Evolutionary conservation across 352 stramenopile genomes (phyloP), one percentile per base, ranked within the genome.

Genomic region (Phytophthora foliorum): DNA sequence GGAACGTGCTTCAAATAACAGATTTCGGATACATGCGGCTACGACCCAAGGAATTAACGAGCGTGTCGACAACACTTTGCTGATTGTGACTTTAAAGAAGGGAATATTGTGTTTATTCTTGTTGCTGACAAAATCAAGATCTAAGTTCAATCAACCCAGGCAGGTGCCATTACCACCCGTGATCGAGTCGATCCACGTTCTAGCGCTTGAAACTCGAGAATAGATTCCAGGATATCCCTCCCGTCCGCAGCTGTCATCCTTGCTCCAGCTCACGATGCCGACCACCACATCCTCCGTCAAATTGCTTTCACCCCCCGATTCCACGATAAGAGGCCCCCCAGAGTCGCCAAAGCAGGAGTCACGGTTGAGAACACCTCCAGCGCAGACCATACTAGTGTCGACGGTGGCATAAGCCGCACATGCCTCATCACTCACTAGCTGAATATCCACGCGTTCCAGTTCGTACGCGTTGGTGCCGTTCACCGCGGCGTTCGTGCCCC

Each of bases 271-370:
- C 25, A 82, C 74, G 9, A 90, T 46, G 4, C 82, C 80, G 5
- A 90, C 39, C 6, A 83, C 31, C 2, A 70, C 38, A 10, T 84
- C 77, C 4, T 57, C 50, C 9, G 17, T 51, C 11, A 19, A 38
- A 27, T 65, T 58, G 3, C 13, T 34, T 19, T 1, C 27, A 22
- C 1, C 16, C n/a, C 11, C 19, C 25, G 50, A 27, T 46, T 74
- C 57, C 3, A 76, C 25, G 11, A 75, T 74, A 9, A 90, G 67
- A 4, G 80, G 80, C 6, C 75, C 80, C 4, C 82, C 80, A 7
- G 80, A 89, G 67, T 89, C 80, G 24, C 74, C 67, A 57, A 82
- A 72, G 69, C 82, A 90, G 31, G 82, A 79, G 54, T 90, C 64
- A 13, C 63, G 39, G 19, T 63, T 57, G 10, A 29, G 32, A 44